These are phyloP conservation scores for Microcera coccophila DNA, from an alignment of 2,329 filamentous ascomycete genomes.

Conservation along the genomic window DNA sequence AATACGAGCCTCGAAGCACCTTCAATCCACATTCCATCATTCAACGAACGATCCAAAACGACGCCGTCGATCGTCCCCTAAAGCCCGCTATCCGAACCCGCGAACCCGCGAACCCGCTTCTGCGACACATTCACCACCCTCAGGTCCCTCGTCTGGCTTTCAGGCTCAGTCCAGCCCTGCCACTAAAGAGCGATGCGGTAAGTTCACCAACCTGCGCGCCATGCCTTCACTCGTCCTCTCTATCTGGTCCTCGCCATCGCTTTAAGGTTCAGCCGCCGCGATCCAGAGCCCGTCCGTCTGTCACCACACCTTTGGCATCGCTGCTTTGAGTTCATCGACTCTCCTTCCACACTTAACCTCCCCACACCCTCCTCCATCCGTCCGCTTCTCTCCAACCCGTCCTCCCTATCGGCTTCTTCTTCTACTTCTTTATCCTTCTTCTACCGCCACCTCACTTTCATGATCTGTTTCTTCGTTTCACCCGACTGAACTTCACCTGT, in stretches of 20 bases:
- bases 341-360: background rate
- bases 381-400: background rate
- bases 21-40: background rate
- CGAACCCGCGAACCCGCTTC: background rate
- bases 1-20: background rate
- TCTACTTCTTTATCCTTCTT: constrained; percentile 13
- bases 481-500: constrained; percentile 12
- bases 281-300: background rate
- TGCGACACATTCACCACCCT: background rate
- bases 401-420: background rate
- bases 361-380: background rate
- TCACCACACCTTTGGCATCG: constrained; percentile 10
- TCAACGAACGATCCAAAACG: background rate
- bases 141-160: background rate
- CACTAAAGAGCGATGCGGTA: constrained; percentile 11
- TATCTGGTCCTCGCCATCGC: constrained; percentile 15
- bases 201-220: constrained; percentile 5
- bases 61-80: background rate
- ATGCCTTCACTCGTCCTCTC: constrained; percentile 1
- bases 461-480: constrained; percentile 12
- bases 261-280: constrained; percentile 22
- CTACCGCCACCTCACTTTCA: constrained; percentile 10
- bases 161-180: background rate
- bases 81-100: background rate
- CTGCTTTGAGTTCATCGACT: constrained; percentile 17